Conservation (phyloP, 2,329 filamentous ascomycete species). For the Talaromyces sp. region DNA sequence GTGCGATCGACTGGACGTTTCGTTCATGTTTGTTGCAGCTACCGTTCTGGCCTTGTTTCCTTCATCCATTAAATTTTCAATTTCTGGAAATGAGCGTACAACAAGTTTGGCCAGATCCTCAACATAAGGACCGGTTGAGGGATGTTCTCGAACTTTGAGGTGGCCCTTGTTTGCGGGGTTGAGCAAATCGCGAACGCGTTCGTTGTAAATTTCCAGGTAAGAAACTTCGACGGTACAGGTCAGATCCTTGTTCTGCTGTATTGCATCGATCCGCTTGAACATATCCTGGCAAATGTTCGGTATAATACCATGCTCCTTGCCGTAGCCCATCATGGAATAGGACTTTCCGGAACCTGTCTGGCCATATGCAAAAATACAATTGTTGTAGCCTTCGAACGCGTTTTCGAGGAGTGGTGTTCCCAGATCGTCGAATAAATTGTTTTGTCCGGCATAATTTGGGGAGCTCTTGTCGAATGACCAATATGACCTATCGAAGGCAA, state of each 20-base stretch:
- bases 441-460: constrained; percentile 80
- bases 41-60: constrained; percentile 98
- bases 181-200: constrained; percentile 88
- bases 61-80: constrained; percentile 97
- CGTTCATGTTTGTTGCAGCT: constrained; percentile 99
- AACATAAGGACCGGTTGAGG: constrained; percentile 94
- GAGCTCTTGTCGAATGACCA: constrained; percentile 91
- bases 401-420: constrained; percentile 91
- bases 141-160: constrained; percentile 94
- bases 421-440: constrained; percentile 80
- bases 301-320: constrained; percentile 90
- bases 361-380: constrained; percentile 98
- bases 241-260: constrained; percentile 69
- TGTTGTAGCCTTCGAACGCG: constrained; percentile 97
- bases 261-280: constrained; percentile 75
- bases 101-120: constrained; percentile 95
- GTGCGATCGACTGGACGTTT: constrained; percentile 96
- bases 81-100: constrained; percentile 88
- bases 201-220: constrained; percentile 98
- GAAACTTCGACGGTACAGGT: constrained; percentile 95
- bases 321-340: constrained; percentile 99
- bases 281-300: constrained; percentile 96
- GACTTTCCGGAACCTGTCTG: constrained; percentile 98
- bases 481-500: constrained; percentile 95
- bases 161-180: constrained; percentile 96